Evolutionary conservation across 2,329 filamentous ascomycete genomes (phyloP).

Genomic region (Mycosphaerelloides madeirae): DNA sequence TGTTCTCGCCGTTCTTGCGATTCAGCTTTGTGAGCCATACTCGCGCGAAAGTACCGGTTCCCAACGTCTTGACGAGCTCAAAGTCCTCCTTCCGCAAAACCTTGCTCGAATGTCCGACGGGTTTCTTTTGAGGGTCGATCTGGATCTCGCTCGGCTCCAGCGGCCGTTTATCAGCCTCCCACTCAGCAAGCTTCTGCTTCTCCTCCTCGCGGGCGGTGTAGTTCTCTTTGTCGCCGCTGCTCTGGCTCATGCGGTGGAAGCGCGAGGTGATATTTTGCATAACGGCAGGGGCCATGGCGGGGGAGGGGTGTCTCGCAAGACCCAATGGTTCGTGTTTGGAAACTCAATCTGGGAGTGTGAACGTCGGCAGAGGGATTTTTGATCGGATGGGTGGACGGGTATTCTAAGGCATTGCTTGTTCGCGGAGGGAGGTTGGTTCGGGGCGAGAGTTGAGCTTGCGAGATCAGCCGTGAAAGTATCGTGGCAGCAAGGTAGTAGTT

Average conservation of each 20-base stretch:
- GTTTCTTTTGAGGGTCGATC: constrained; percentile 41
- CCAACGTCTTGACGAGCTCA: constrained; percentile 67
- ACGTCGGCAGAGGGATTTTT: too few relatives aligned
- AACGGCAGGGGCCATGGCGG: constrained; percentile 30
- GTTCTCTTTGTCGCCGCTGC: constrained; percentile 24
- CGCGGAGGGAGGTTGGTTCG: too few relatives aligned
- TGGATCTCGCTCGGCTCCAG: constrained; percentile 42
- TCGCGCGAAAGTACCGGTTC: constrained; percentile 72
- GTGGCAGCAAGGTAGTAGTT: too few relatives aligned
- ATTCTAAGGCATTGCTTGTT: too few relatives aligned
- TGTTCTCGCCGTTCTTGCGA: constrained; percentile 30
- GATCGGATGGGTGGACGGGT: too few relatives aligned
- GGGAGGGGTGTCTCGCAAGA: background rate
- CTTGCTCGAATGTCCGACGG: constrained; percentile 45
- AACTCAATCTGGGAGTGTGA: background rate
- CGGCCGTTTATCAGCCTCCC: constrained; percentile 43
- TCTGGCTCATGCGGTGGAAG: constrained; percentile 32
- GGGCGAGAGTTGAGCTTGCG: too few relatives aligned
- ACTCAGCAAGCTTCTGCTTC: constrained; percentile 43
- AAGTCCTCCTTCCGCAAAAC: constrained; percentile 57
- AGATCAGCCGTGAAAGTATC: too few relatives aligned
- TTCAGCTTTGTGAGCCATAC: constrained; percentile 71
- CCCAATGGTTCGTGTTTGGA: background rate
- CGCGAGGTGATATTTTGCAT: constrained; percentile 33
- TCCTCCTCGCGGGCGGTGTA: constrained; percentile 41